Evolutionary conservation across 345 rosid species (phyloP).

Genomic region (Physaria fendleri): DNA sequence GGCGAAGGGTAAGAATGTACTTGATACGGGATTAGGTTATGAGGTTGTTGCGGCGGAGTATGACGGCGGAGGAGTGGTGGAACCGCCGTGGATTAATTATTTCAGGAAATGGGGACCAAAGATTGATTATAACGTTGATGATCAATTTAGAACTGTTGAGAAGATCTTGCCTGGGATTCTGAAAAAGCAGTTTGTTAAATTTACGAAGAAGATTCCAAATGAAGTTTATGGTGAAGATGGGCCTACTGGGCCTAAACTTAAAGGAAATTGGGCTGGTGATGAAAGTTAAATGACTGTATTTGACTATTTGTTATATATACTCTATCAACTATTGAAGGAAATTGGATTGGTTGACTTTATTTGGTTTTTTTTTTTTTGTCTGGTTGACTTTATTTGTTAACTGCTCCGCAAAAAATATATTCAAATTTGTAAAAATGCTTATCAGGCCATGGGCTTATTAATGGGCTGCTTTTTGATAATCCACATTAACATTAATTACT

Average conservation of each 20-base stretch:
- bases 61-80: constrained; percentile 28
- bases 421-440: too few species aligned
- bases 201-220: constrained; percentile 42
- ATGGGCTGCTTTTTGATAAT: not conserved
- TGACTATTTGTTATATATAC: too few species aligned
- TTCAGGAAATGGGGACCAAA: constrained; percentile 75
- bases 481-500: not conserved
- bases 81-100: constrained; percentile 66
- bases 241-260: constrained; percentile 75
- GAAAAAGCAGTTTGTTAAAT: constrained; percentile 42
- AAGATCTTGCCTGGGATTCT: constrained; percentile 42
- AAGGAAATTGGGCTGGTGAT: constrained; percentile 59
- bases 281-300: constrained; percentile 40
- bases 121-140: constrained; percentile 41
- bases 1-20: constrained; percentile 41
- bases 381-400: too few species aligned
- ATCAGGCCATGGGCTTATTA: not conserved
- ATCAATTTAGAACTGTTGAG: constrained; percentile 36
- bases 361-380: too few species aligned
- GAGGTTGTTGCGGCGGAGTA: constrained; percentile 55
- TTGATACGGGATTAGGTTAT: constrained; percentile 41
- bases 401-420: too few species aligned
- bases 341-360: too few species aligned
- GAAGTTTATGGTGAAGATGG: constrained; percentile 75
- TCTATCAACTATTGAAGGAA: too few species aligned